Percentiles rank a stretch among this genome's conserved stretches.
Conservation (phyloP, 176 grass and related monocot species). For the Carex myosuroides region DNA sequence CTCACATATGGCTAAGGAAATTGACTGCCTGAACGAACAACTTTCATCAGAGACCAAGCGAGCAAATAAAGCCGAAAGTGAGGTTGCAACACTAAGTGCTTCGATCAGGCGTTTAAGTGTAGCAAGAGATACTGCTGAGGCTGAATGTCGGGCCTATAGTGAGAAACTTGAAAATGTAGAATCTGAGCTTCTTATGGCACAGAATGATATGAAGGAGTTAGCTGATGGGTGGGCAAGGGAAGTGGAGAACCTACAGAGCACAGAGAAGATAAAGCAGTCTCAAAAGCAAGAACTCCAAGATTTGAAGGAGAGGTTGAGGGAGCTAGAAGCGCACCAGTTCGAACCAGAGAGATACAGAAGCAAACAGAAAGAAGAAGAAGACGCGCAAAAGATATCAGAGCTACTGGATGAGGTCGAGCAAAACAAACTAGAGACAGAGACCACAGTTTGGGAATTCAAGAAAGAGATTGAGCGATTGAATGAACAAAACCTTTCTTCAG, state of each 20-base stretch:
- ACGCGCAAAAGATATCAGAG: conserved; percentile 29
- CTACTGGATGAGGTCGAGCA: conserved; percentile 31
- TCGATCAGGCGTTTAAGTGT: conserved; percentile 39
- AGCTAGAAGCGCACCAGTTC: conserved; percentile 31
- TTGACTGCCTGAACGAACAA: conserved; percentile 48
- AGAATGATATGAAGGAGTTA: conserved; percentile 55
- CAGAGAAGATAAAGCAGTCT: conserved; percentile 55
- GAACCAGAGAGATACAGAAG: conserved; percentile 43
- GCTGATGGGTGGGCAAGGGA: conserved; percentile 59
- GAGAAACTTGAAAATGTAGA: conserved; percentile 48
- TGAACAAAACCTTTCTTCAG: conserved; percentile 50
- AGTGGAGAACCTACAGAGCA: conserved; percentile 47
- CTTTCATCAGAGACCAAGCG: conserved; percentile 58
- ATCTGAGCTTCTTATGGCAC: conserved; percentile 45
- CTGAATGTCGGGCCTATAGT: conserved; percentile 50
- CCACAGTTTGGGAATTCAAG: conserved; percentile 48
- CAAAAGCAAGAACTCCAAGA: conserved; percentile 45
- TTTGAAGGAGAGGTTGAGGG: conserved; percentile 54
- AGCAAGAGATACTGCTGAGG: conserved; percentile 43
- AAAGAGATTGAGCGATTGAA: conserved; percentile 49
- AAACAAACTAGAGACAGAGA: conserved; percentile 41
- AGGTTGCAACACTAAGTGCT: conserved; percentile 45
- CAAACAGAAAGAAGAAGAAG: conserved; percentile 45
- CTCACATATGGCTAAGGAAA: conserved; percentile 58
- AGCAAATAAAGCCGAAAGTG: conserved; percentile 60